Percentiles rank a stretch among this genome's conserved stretches.
Evolutionary conservation across 2,329 filamentous ascomycete species (phyloP).

Genomic region (Fusarium sp.): DNA sequence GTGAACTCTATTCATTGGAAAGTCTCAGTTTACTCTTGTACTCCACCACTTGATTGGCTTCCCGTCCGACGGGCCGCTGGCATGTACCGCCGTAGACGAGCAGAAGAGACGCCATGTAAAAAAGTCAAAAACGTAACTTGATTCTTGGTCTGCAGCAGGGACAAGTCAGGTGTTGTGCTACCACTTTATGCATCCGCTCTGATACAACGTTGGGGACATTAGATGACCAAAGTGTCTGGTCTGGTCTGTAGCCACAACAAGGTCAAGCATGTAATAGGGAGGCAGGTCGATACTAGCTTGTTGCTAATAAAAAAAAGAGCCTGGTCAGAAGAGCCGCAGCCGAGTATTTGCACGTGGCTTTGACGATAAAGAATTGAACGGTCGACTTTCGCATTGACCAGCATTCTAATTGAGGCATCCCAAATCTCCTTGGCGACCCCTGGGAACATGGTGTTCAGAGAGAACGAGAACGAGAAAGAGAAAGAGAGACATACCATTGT

Average conservation of each 20-base stretch:
- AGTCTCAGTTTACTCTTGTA: conserved; percentile 12
- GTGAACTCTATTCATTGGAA: conserved; percentile 13
- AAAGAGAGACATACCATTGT: conserved; percentile 31
- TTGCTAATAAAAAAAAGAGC: conserved; percentile 12
- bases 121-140: conserved; percentile 5
- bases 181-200: conserved; percentile 18
- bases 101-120: conserved; percentile 1
- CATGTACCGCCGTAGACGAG: conserved; percentile 33
- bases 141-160: conserved; percentile 1
- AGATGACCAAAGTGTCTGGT: conserved; percentile 31
- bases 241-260: background rate
- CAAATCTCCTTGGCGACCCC: conserved; percentile 37
- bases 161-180: conserved; percentile 16
- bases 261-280: too few species aligned
- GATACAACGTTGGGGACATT: conserved; percentile 34
- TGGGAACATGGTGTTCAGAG: conserved; percentile 6
- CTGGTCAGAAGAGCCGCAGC: conserved; percentile 36
- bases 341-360: conserved; percentile 44
- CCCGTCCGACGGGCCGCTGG: conserved; percentile 41
- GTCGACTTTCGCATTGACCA: conserved; percentile 34
- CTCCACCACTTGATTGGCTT: conserved; percentile 43
- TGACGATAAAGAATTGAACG: conserved; percentile 15
- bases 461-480: too few species aligned
- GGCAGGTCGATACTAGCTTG: background rate
- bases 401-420: conserved; percentile 39